phyloP scores from a whole-genome alignment of 208 protist species.

The Leishmania amazonensis region DNA sequence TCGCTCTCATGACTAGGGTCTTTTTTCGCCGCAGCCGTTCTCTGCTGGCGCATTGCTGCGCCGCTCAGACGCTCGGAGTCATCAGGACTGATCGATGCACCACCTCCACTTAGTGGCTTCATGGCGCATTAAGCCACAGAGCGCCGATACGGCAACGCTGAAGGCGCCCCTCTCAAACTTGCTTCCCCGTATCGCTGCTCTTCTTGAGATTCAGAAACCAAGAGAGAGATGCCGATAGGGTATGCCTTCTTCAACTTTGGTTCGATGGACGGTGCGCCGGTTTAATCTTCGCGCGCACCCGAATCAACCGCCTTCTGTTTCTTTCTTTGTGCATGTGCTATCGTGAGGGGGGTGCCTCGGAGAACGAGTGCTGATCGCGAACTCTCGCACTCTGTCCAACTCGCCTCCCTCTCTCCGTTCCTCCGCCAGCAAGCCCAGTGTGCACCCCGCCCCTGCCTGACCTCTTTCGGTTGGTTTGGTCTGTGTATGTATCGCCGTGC shows the following conservation, averaged over 20 bases:
- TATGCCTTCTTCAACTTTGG: background rate
- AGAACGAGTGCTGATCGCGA: background rate
- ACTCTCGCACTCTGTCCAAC: background rate
- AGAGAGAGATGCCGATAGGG: background rate
- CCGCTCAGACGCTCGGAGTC: background rate
- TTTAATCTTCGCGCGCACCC: background rate
- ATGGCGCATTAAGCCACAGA: background rate
- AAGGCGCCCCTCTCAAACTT: background rate
- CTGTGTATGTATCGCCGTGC: no score
- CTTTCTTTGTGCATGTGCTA: background rate
- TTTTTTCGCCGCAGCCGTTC: background rate
- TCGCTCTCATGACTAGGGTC: background rate
- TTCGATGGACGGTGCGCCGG: background rate
- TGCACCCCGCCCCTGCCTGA: background rate
- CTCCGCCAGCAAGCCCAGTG: slow-evolving; percentile 2
- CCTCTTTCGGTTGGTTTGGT: no score
- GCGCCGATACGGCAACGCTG: background rate
- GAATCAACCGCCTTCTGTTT: background rate
- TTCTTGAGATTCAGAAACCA: background rate
- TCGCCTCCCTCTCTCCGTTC: background rate
- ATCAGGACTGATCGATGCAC: background rate
- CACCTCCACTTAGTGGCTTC: background rate
- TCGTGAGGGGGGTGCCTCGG: background rate
- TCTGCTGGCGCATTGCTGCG: background rate
- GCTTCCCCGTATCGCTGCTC: background rate